Base-by-base conservation (phyloP, 1,139 yeast species). In the Nakaseomyces uthaithaninus region DNA sequence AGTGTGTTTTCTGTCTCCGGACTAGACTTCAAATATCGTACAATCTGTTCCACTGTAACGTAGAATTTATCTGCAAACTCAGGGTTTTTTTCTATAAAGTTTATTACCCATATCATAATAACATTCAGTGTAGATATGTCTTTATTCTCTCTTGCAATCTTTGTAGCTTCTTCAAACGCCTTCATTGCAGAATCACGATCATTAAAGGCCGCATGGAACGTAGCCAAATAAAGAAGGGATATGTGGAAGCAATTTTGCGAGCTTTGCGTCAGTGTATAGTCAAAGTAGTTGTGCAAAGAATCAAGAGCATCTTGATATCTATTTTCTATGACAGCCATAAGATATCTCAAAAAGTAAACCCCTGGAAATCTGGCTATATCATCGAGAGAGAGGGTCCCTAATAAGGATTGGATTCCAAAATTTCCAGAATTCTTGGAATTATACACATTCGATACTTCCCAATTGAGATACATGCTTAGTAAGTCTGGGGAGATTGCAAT, bases 91-190 rank as follows among this genome's bases (percentile, higher is more conserved):
- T 75, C 75, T 55, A 84, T 68, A 48, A 83, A 83, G 46, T 79
- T 74, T 53, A 78, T 78, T 1, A 86, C 66, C 94, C 95, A 85
- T 7, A 89, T 73, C 36, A 86, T 64, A n/a, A 87, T 72, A 49
- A 78, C 80, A 12, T 86, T 81, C 30, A 87, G 66, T 15, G 94
- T 84, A 10, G 71, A 66, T 45, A 75, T 70, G 57, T 87, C 95
- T 48, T 78, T 80, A 52, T 83, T 80, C 53, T 87, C 95, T 50
- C 96, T 67, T 0, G 95, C 95, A 2, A 87, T 89, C 3, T 84
- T 70, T 3, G 87, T 81, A 0, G 96, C 93, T 55, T 87, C 96
- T 49, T 82, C 86, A 4, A 87, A 82, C 0, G 94, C 82, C 49
- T 80, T 72, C 12, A 84, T 61, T 0, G 95, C 94, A 48, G 84